Percentiles rank a stretch among this genome's conserved stretches.
phyloP scores from a whole-genome alignment of 768 basidiomycete species.

The Amanita pallidorosea region DNA sequence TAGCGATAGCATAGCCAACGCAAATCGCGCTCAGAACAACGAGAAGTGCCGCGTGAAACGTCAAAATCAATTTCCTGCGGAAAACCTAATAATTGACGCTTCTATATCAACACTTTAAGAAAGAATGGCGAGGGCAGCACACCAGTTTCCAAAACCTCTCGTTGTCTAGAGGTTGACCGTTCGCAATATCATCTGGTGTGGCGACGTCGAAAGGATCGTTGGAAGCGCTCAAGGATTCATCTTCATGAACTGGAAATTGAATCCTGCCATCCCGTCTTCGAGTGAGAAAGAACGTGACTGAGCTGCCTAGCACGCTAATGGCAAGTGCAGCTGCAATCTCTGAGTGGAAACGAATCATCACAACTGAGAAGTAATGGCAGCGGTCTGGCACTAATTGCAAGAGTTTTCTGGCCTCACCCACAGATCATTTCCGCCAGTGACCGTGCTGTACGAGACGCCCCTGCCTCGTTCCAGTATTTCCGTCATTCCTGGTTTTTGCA shows the following conservation, averaged over 20 bases:
- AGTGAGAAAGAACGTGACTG: constrained; percentile 29
- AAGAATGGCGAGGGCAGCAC: constrained; percentile 7
- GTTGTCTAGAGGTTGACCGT: constrained; percentile 57
- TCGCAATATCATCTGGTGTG: constrained; percentile 52
- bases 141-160: constrained; percentile 48
- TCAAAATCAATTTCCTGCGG: constrained; percentile 42
- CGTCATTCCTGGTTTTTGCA: too few relatives aligned
- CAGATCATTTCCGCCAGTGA: too few relatives aligned
- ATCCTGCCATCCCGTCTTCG: constrained; percentile 38
- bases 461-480: too few relatives aligned
- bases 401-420: too few relatives aligned
- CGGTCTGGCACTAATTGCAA: too few relatives aligned
- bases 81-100: constrained; percentile 33
- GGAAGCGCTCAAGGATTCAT: constrained; percentile 53
- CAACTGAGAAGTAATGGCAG: too few relatives aligned
- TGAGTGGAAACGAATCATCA: constrained; percentile 56
- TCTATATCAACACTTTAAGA: neutral
- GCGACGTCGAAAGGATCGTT: constrained; percentile 63
- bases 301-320: constrained; percentile 31
- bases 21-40: constrained; percentile 40
- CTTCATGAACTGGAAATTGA: constrained; percentile 27
- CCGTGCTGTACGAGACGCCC: too few relatives aligned
- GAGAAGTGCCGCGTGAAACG: constrained; percentile 28
- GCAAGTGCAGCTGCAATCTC: constrained; percentile 39
- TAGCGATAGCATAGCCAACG: constrained; percentile 42